Base-by-base conservation (phyloP, 345 rosid genomes). In the Populus nigra region DNA sequence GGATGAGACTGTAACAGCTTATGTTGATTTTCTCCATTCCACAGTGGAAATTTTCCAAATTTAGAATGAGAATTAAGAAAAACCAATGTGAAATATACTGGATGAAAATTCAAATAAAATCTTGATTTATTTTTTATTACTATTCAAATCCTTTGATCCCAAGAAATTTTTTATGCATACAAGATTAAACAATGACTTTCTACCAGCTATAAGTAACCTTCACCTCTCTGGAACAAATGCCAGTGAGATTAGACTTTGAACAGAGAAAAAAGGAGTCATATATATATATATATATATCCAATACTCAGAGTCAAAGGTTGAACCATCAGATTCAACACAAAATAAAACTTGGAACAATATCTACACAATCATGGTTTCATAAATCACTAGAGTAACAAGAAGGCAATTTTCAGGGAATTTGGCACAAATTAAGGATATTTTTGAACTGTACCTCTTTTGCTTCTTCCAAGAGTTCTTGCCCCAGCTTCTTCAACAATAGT, bases 401-500 rank as follows among this genome's bases (percentile, higher is more conserved):
- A 9, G 39, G 13, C 5, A n/a, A 57, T 57, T 57, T 57, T 57
- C 63, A 1, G 61, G 35, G 55, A 77, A 18, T 16, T 29, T 47
- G 11, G 50, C 50, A 49, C 74, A 43, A 69, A 63, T 65, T 75
- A 50, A 53, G 18, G 70, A 65, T 31, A 72, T 45, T 23, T 76
- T 63, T 65, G 33, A 25, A 63, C 8, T 18, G 25, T 83, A 95
- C 99, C 98, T 92, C 91, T 89, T 93, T 93, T 68, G 99, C 94
- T 89, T 95, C 91, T 85, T 95, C 94, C 98, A 92, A 92, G 68
- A 95, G 96, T 82, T 89, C 98, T 77, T 83, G 84, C 45, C 99
- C 99, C 49, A 92, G 93, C 87, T 95, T 95, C 85, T 95, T 95
- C 86, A 95, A 83, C 81, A 95, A 80, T 61, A 95, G 83, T 22